Evolutionary conservation across 176 grass and related monocot genomes (phyloP).

Genomic region (Bonia amplexicaulis): DNA sequence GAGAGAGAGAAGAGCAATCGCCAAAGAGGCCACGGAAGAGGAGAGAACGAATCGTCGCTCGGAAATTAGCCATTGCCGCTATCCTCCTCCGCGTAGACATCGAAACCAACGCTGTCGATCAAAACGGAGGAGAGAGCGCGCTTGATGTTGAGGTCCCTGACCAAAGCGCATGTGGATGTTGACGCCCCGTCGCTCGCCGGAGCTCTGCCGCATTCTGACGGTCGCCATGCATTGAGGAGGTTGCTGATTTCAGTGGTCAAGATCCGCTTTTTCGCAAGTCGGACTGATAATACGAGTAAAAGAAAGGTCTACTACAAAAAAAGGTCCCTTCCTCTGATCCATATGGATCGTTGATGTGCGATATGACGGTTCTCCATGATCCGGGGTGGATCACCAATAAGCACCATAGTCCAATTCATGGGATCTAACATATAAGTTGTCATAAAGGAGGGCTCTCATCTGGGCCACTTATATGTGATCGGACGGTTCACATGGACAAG

Average conservation of each 20-base stretch:
- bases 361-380: neutral
- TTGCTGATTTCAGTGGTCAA: no score
- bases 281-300: no score
- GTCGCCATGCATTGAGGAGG: neutral
- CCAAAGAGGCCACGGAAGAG: neutral
- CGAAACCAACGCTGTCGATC: neutral
- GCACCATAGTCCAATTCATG: neutral
- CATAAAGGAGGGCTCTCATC: no score
- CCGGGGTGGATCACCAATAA: neutral
- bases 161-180: neutral
- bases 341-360: neutral
- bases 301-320: no score
- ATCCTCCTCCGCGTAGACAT: neutral
- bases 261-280: no score
- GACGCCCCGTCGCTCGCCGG: neutral
- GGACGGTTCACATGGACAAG: no score
- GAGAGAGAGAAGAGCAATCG: neutral
- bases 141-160: neutral
- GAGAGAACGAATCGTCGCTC: neutral
- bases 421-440: no score
- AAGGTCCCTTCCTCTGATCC: no score
- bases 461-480: neutral
- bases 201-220: neutral
- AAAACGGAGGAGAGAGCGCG: neutral
- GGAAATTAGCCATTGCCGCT: neutral